Evolutionary conservation across 2,329 filamentous ascomycete genomes (phyloP), one percentile per base, ranked within the genome.

Genomic region (Pestalotiopsis sp.): DNA sequence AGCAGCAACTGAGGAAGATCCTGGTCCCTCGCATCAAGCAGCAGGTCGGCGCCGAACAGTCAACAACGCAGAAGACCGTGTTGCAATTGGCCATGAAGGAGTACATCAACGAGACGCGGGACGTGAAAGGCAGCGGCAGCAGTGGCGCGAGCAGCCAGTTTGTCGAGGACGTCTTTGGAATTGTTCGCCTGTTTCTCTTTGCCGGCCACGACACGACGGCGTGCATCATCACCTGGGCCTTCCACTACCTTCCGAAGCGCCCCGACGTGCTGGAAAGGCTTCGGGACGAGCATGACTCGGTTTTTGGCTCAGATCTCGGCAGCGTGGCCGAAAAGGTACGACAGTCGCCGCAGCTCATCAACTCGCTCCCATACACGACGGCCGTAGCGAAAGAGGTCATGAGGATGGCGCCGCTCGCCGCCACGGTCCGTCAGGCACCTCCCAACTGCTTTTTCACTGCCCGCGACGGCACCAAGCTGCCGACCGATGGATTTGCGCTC

Each of bases 371-470:
- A 1, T 88, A 86, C 73, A 87, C 85, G 4, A 78, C 76, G 6
- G 86, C 85, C 39, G 81, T 87, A 7, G 80, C 87, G 70, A 86
- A 87, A 69, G 87, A 89, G 75, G 80, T 81, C 0, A 78, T 89
- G 2, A 81, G 87, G 2, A 72, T 89, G 13, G 86, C 83, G 68
- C 86, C 86, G 0, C 80, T 86, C 2, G 84, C 70, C 75, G 80
- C 79, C 36, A 80, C 81, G 1, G 75, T 83, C 17, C 80, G 84
- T 17, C 65, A 71, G 5, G 80, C 78, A 4, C 25, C 56, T 4
- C 39, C 68, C 4, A 77, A 77, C 36, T 75, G 77, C 69, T 79
- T 78, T 14, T 71, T 82, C 68, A 79, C 85, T 39, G 75, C 85
- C 38, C 75, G 77, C 20, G 78, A 81, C 2, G 83, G 82, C 14